Evolutionary conservation across 768 basidiomycete species (phyloP), one percentile per base, ranked within the genome.

Genomic region (Porpolomopsis calyptriformis): DNA sequence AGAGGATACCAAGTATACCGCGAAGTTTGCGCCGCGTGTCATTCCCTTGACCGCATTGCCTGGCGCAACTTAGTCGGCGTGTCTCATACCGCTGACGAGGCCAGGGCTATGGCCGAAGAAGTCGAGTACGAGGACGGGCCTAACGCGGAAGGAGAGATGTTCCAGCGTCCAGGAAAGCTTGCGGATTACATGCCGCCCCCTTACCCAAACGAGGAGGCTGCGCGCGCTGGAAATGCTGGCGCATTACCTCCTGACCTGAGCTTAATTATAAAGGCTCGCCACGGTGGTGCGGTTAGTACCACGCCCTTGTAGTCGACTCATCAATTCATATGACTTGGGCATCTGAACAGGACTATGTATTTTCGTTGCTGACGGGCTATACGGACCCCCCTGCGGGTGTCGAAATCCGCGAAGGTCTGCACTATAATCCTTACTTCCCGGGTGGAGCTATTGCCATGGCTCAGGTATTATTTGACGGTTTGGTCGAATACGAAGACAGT

Each of bases 41-140:
- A 99, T 66, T 99, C 96, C 26, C 81, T 99, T 46, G 90, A 99
- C 71, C 91, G 96, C 57, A 93, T 99, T 60, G 96, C 96, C 48
- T 99, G 96, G 96, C 89, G 96, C 62, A 99, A 98, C 71, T 73
- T 99, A 48, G 96, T 99, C 53, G 96, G 92, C 59, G 91, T 97
- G 46, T 96, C 92, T 23, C 96, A 99, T 70, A 89, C 85, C 55
- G 94, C 73, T 35, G 86, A 91, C 53, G 93, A 99, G 68, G 73
- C 73, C 45, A 85, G 87, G 64, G 71, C 73, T 2, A 78, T 98
- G 84, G 96, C 96, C 8, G 96, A 96, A 68, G 94, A 97, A 59
- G 72, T 92, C 48, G 96, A 99, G 66, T 99, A 98, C 67, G 76
- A 79, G 58, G 96, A 99, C 60, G 96, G 96, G 27, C 96, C 96